Evolutionary conservation across 2,329 filamentous ascomycete species (phyloP).

Genomic region (Monilinia laxa): DNA sequence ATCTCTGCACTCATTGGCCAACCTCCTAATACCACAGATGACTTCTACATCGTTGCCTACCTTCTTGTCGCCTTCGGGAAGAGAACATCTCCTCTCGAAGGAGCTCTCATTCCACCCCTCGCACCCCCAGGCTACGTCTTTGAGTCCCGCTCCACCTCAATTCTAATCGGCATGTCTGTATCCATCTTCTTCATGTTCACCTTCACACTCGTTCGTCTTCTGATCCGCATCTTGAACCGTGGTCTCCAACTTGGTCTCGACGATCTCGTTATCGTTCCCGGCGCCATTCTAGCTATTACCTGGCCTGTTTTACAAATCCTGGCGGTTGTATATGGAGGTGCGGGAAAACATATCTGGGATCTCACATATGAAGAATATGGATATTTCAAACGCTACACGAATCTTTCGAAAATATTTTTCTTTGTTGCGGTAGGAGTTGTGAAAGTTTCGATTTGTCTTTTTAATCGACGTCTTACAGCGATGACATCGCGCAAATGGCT

Average conservation of each 20-base stretch:
- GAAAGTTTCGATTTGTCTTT: constrained; percentile 43
- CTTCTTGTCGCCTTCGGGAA: constrained; percentile 32
- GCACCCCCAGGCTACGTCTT: constrained; percentile 30
- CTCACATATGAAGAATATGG: constrained; percentile 41
- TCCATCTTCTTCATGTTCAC: constrained; percentile 38
- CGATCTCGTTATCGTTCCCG: constrained; percentile 41
- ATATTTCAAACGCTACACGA: constrained; percentile 67
- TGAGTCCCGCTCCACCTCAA: constrained; percentile 34
- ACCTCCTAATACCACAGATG: constrained; percentile 36
- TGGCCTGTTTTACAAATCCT: constrained; percentile 38
- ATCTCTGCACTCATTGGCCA: constrained; percentile 35
- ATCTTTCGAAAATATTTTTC: constrained; percentile 97
- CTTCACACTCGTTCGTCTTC: constrained; percentile 38
- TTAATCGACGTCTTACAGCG: constrained; percentile 43
- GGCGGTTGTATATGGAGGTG: constrained; percentile 35
- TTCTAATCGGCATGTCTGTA: constrained; percentile 38
- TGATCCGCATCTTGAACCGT: constrained; percentile 34
- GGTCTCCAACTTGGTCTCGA: constrained; percentile 40
- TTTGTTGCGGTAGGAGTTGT: constrained; percentile 67
- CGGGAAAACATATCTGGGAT: constrained; percentile 39
- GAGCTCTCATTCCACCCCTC: constrained; percentile 10
- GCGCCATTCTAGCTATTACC: constrained; percentile 36
- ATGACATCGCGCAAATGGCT: constrained; percentile 38
- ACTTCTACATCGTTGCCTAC: constrained; percentile 39
- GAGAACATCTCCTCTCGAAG: constrained; percentile 29